Base-by-base conservation (phyloP, 2,329 filamentous ascomycete genomes). In the Colletotrichum siamense region DNA sequence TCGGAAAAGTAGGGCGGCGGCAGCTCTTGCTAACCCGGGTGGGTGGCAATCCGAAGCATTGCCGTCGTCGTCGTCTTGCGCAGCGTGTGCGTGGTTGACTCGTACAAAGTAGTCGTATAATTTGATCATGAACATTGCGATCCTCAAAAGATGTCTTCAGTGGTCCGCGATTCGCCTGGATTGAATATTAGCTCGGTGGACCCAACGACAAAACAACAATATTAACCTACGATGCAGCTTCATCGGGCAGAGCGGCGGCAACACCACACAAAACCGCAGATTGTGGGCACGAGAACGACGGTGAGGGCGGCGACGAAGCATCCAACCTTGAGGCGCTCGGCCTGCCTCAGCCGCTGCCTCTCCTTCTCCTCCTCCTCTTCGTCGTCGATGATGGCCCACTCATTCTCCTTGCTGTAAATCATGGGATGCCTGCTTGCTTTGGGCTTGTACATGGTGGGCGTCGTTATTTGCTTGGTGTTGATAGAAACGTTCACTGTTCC, bases 301-400 rank as follows among this genome's bases (percentile, higher is more conserved):
- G 73, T 57, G 70, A 73, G 57, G 49, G 69, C 74, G 71, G 49
- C 70, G 44, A 67, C 36, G 57, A 73, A 36, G 59, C 44, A 69
- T 26, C 59, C 34, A n/a, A 61, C 28, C 36, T 39, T 59, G 44
- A 28, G n/a, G 22, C 26, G 73, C 49, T 52, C 44, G n/a, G 44
- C 44, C 44, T 69, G 73, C 55, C 59, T 30, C 59, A 30, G 62
- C 18, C 36, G 59, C n/a, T 34, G 16, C 63, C 74, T 67, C 28
- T 57, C 70, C 36, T 44, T 39, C 59, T 76, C 74, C 49, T 76
- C 74, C 24, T 76, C 74, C 49, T 76, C 74, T n/a, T 75, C 73
- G 13, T 76, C 74, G 24, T 76, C 74, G 30, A 76, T 76, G 34
- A 76, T 76, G 59, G 74, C 74, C 74, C 74, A 76, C 71, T 76